Evolutionary conservation across 164 flowering plant species (phyloP).

Genomic region (Chimonanthus salicifolius): DNA sequence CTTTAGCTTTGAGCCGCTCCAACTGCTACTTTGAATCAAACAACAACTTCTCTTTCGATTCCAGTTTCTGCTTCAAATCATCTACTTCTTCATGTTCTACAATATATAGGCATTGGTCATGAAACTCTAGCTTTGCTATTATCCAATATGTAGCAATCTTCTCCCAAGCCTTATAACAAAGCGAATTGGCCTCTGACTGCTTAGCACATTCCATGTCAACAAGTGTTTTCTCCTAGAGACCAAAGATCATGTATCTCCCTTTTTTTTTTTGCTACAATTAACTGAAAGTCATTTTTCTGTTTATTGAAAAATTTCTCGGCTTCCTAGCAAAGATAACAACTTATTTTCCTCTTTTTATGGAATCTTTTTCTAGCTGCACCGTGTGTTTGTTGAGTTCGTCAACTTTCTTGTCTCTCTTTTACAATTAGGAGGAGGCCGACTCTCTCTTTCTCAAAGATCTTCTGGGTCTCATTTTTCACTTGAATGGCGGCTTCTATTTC

Average conservation of each 20-base stretch:
- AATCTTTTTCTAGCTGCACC: slow-evolving; percentile 13
- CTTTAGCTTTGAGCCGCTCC: slow-evolving; percentile 22
- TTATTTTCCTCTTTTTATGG: slow-evolving; percentile 18
- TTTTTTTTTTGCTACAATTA: slow-evolving; percentile 32
- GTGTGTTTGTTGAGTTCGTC: slow-evolving; percentile 10
- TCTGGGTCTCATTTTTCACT: no score
- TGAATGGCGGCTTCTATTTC: slow-evolving; percentile 10
- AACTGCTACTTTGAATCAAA: slow-evolving; percentile 7
- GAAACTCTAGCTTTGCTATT: slow-evolving; percentile 18
- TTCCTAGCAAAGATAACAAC: background rate
- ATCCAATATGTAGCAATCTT: slow-evolving; percentile 6
- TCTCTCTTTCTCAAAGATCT: no score
- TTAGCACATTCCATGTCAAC: slow-evolving; percentile 20
- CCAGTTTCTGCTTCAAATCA: slow-evolving; percentile 19
- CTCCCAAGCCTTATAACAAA: slow-evolving; percentile 19
- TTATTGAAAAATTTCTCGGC: slow-evolving; percentile 26
- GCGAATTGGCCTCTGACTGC: slow-evolving; percentile 13
- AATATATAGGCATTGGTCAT: slow-evolving; percentile 19
- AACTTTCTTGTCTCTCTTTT: slow-evolving; percentile 25
- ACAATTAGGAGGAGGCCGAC: background rate
- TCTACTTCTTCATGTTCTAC: slow-evolving; percentile 21
- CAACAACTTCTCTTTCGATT: slow-evolving; percentile 17
- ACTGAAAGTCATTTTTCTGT: slow-evolving; percentile 31
- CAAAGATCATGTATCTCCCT: slow-evolving; percentile 27
- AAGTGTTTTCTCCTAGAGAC: slow-evolving; percentile 36